A percentile compares a stretch with the other conserved stretches of the same genome.
Conservation (phyloP, 192 early-diverging fungal genomes). For the Coemansia sp. region DNA sequence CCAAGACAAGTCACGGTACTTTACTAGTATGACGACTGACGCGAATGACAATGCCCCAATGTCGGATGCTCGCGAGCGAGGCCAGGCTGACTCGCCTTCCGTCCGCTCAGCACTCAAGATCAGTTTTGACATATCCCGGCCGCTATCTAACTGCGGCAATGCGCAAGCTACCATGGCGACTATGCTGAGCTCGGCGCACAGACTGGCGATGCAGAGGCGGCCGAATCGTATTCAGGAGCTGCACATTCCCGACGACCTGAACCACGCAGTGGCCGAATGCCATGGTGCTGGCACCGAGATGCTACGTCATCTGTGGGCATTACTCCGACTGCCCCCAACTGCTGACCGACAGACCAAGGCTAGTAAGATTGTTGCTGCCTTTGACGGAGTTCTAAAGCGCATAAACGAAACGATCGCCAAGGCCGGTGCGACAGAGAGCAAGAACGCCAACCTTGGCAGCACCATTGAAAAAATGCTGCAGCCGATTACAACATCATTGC, state of each 20-base stretch:
- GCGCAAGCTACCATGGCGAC: constrained; percentile 34
- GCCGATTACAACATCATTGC: constrained; percentile 41
- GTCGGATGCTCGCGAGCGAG: not conserved
- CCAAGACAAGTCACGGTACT: constrained; percentile 73
- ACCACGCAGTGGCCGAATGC: constrained; percentile 41
- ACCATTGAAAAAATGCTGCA: constrained; percentile 52
- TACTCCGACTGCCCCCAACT: constrained; percentile 39
- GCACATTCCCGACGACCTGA: constrained; percentile 34
- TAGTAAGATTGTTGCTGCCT: constrained; percentile 44
- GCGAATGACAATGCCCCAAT: not conserved
- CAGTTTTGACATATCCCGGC: constrained; percentile 36
- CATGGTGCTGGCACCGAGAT: constrained; percentile 57
- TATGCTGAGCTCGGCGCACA: constrained; percentile 30
- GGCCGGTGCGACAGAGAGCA: constrained; percentile 33
- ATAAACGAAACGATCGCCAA: constrained; percentile 38
- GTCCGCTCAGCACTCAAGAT: constrained; percentile 19
- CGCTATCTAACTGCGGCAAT: constrained; percentile 29
- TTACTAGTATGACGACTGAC: constrained; percentile 66
- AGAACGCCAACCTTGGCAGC: constrained; percentile 29
- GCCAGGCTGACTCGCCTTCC: not conserved
- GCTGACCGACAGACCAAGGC: constrained; percentile 37
- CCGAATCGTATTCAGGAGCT: constrained; percentile 52
- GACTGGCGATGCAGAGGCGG: constrained; percentile 19
- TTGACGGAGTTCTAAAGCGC: constrained; percentile 28
- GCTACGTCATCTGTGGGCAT: constrained; percentile 56